Percentiles rank a stretch among this genome's conserved stretches.
These are phyloP conservation scores for Phalaenopsis hybrid DNA, from an alignment of 116 monocot species.

Conservation along the genomic window DNA sequence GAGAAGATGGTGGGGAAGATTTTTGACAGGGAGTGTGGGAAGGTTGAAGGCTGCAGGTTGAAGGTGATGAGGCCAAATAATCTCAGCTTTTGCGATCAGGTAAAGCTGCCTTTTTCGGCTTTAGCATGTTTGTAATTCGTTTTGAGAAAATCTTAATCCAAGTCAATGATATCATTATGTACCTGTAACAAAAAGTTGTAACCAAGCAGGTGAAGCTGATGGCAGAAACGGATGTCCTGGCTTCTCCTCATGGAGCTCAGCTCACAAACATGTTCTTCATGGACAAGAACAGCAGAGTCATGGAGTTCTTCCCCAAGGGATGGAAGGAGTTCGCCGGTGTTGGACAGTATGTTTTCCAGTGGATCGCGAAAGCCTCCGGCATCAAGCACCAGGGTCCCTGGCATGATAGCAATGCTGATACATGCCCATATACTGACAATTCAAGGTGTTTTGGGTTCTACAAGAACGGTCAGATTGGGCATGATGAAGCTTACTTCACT, in stretches of 20 bases:
- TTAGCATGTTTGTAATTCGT: too few relatives aligned
- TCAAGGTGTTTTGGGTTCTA: too few relatives aligned
- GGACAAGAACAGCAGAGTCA: slow-evolving; percentile 45
- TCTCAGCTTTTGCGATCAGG: slow-evolving; percentile 50
- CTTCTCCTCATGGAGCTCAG: slow-evolving; percentile 39
- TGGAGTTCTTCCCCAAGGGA: slow-evolving; percentile 48
- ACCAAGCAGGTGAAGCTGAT: slow-evolving; percentile 11
- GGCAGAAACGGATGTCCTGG: slow-evolving; percentile 33
- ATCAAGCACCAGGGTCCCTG: too few relatives aligned
- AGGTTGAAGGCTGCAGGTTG: slow-evolving; percentile 31
- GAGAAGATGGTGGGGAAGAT: slow-evolving; percentile 21
- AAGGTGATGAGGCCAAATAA: slow-evolving; percentile 22
- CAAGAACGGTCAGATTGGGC: too few relatives aligned
- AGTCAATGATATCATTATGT: too few relatives aligned
- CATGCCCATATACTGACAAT: too few relatives aligned
- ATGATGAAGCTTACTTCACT: too few relatives aligned
- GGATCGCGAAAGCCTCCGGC: too few relatives aligned
- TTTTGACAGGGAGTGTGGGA: slow-evolving; percentile 26
- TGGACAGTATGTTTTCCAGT: slow-evolving; percentile 4
- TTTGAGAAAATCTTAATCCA: too few relatives aligned
- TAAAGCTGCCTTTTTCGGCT: neutral
- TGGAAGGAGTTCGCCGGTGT: slow-evolving; percentile 35
- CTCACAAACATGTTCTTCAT: slow-evolving; percentile 51
- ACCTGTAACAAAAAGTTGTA: too few relatives aligned
- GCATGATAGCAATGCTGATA: too few relatives aligned